These are phyloP conservation scores for Fusarium chlamydosporum DNA, from an alignment of 2,329 filamentous ascomycete genomes.

Conservation along the genomic window DNA sequence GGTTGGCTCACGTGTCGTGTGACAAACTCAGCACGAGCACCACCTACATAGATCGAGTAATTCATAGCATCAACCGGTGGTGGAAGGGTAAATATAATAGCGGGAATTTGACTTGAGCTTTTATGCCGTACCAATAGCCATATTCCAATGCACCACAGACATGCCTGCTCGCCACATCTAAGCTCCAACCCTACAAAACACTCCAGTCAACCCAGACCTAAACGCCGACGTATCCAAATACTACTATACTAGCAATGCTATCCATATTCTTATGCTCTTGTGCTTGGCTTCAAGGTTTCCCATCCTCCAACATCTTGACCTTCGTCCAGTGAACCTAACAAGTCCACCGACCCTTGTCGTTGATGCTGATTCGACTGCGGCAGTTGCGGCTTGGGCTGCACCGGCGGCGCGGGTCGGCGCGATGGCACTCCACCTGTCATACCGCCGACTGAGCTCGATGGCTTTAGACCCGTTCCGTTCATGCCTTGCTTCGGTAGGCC, in stretches of 20 bases:
- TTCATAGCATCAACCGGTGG: background rate
- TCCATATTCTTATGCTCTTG: constrained; percentile 37
- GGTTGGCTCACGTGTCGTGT: constrained; percentile 29
- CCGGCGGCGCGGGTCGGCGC: constrained; percentile 41
- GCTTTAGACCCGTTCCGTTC: constrained; percentile 44
- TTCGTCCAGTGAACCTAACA: constrained; percentile 66
- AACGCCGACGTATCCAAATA: constrained; percentile 33
- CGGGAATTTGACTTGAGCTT: constrained; percentile 15
- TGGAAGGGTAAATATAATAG: background rate
- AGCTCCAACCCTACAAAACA: constrained; percentile 11
- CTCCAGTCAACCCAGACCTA: constrained; percentile 16
- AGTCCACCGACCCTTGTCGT: constrained; percentile 54
- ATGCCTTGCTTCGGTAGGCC: constrained; percentile 44
- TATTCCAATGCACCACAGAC: constrained; percentile 14
- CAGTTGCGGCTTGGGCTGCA: constrained; percentile 38
- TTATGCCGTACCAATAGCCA: constrained; percentile 4
- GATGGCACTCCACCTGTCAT: constrained; percentile 41
- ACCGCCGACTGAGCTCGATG: constrained; percentile 34
- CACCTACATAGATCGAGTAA: background rate
- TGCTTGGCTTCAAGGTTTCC: constrained; percentile 68
- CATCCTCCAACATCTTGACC: constrained; percentile 66
- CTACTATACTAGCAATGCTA: constrained; percentile 8
- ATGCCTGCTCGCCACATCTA: constrained; percentile 5
- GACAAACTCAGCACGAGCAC: constrained; percentile 12
- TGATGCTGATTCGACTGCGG: constrained; percentile 48